Conservation (phyloP, 2,329 filamentous ascomycete genomes). For the Chalaropsis ovoidea region DNA sequence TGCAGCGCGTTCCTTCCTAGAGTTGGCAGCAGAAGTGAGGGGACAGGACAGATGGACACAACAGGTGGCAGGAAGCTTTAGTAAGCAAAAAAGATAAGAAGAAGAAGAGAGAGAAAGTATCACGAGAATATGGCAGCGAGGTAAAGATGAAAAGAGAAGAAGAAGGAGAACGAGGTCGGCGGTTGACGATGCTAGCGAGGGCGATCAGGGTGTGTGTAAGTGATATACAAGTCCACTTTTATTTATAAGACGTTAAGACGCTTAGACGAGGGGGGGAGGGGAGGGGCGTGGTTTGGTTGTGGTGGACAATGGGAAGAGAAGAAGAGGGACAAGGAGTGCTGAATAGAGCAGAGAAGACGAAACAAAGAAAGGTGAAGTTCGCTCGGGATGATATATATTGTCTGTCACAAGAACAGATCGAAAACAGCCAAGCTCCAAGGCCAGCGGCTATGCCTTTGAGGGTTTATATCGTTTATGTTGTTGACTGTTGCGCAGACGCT, state of each 20-base stretch:
- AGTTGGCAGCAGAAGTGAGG: neutral
- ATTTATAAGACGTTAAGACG: neutral
- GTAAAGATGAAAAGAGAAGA: neutral
- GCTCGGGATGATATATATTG: constrained; percentile 2
- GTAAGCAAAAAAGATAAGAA: neutral
- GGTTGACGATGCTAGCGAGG: neutral
- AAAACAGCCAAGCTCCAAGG: neutral
- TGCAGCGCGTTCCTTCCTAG: constrained; percentile 2
- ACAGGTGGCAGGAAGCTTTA: neutral
- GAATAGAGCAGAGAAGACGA: neutral
- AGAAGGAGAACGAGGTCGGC: neutral
- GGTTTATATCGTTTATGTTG: constrained; percentile 8
- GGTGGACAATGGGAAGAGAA: neutral
- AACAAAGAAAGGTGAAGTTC: neutral
- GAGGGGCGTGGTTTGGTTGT: neutral
- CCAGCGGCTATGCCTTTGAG: constrained; percentile 1
- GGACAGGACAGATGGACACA: neutral
- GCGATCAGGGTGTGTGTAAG: constrained; percentile 7
- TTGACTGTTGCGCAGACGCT: constrained; percentile 13
- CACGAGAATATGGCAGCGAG: neutral
- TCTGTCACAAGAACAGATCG: neutral
- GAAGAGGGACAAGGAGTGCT: neutral
- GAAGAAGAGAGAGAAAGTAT: neutral
- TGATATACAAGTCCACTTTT: constrained; percentile 7
- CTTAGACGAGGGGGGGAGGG: neutral